Evolutionary conservation across 2,329 filamentous ascomycete species (phyloP).

Genomic region (Ascochyta rabiei): DNA sequence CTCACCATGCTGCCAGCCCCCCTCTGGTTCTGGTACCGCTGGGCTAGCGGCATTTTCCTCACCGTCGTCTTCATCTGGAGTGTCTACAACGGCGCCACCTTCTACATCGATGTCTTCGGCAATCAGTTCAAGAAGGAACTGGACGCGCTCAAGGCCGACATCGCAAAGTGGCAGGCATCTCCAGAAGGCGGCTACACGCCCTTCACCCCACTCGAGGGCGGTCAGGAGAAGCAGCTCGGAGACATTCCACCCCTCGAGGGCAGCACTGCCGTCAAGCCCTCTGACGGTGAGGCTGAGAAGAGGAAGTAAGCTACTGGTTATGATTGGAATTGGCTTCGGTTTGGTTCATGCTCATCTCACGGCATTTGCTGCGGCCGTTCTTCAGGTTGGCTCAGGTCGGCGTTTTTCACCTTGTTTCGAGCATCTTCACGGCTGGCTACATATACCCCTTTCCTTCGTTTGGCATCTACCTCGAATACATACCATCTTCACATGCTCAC

Average conservation of each 20-base stretch:
- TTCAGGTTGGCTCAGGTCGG: neutral
- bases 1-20: slow-evolving; percentile 94
- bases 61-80: slow-evolving; percentile 88
- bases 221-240: slow-evolving; percentile 33
- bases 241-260: slow-evolving; percentile 41
- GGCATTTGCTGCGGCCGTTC: neutral
- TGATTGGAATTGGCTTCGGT: neutral
- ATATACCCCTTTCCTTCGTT: slow-evolving; percentile 16
- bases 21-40: slow-evolving; percentile 89
- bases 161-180: slow-evolving; percentile 78
- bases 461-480: neutral
- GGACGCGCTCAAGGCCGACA: slow-evolving; percentile 85
- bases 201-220: slow-evolving; percentile 30
- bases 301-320: slow-evolving; percentile 14
- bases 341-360: neutral
- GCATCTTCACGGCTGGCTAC: slow-evolving; percentile 2
- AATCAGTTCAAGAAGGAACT: slow-evolving; percentile 96
- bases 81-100: slow-evolving; percentile 95
- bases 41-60: slow-evolving; percentile 78
- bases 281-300: slow-evolving; percentile 26
- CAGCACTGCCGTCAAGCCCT: slow-evolving; percentile 29
- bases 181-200: slow-evolving; percentile 31
- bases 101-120: slow-evolving; percentile 97
- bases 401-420: neutral
- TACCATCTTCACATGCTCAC: neutral